Percentiles rank a stretch among this genome's conserved stretches.
Evolutionary conservation across 768 basidiomycete species (phyloP).

Genomic region (Lactarius trivialis): DNA sequence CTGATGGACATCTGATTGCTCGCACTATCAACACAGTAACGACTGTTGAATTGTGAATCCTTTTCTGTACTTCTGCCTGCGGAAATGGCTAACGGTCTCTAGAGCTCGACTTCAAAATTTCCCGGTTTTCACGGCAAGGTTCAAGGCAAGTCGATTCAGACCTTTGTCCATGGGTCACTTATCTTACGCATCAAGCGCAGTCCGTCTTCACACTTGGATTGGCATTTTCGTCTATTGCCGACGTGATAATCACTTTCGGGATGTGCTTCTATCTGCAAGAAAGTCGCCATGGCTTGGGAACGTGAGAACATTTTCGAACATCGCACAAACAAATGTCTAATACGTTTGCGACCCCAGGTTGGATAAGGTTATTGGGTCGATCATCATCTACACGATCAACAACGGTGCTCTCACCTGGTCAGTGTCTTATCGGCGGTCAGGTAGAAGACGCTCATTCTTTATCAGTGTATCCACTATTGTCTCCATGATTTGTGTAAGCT

Average conservation of each 20-base stretch:
- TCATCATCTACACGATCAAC: conserved; percentile 24
- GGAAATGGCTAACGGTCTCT: neutral
- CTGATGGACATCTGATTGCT: neutral
- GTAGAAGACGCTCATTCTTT: neutral
- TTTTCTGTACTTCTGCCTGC: neutral
- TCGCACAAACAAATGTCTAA: neutral
- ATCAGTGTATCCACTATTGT: conserved; percentile 19
- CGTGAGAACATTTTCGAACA: conserved; percentile 1
- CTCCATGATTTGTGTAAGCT: conserved; percentile 21
- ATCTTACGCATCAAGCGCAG: conserved; percentile 9
- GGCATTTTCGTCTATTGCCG: conserved; percentile 15
- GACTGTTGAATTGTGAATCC: conserved; percentile 13
- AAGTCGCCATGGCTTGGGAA: conserved; percentile 22
- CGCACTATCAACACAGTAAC: conserved; percentile 5
- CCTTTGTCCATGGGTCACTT: neutral
- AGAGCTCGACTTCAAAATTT: conserved; percentile 15
- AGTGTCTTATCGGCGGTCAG: neutral
- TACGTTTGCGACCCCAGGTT: conserved; percentile 6
- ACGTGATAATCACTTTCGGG: conserved; percentile 20
- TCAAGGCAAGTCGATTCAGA: neutral
- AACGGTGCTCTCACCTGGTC: conserved; percentile 24
- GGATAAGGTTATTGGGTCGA: conserved; percentile 20
- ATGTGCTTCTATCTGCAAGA: conserved; percentile 23
- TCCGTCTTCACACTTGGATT: conserved; percentile 23
- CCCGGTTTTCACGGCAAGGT: conserved; percentile 4